phyloP scores from a whole-genome alignment of 148 eudicot genomes.

The Vaccinium corymbosum region DNA sequence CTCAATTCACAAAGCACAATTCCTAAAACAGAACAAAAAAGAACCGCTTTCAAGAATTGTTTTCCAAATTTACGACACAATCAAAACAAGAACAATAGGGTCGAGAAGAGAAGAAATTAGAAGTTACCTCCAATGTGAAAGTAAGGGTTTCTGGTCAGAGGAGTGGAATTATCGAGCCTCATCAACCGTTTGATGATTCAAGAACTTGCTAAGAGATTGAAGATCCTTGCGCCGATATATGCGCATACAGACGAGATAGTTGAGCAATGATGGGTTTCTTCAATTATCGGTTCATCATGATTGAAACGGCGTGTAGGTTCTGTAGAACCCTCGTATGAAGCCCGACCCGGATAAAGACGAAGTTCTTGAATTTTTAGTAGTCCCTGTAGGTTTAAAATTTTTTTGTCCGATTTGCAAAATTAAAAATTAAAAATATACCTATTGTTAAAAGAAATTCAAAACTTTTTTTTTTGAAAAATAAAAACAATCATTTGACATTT shows the following conservation, averaged over 20 bases:
- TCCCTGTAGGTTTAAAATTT: no score
- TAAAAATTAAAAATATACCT: no score
- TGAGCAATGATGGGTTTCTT: background rate
- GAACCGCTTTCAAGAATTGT: background rate
- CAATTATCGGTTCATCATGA: background rate
- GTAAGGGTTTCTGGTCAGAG: background rate
- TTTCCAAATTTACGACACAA: background rate
- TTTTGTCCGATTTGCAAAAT: no score
- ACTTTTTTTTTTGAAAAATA: no score
- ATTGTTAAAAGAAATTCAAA: no score
- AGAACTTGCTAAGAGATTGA: background rate
- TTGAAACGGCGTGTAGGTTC: background rate
- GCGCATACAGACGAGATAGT: background rate
- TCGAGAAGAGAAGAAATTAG: background rate
- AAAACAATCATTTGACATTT: no score
- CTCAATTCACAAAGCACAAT: background rate
- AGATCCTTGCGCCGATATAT: background rate
- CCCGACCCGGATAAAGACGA: background rate
- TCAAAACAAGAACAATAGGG: background rate
- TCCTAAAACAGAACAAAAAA: background rate
- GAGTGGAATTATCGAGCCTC: background rate
- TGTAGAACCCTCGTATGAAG: background rate
- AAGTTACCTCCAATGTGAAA: constrained; percentile 16
- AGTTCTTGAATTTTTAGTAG: no score
- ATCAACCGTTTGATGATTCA: constrained; percentile 6